Base-by-base conservation (phyloP, 345 rosid species). In the Pseudoturritis turrita region DNA sequence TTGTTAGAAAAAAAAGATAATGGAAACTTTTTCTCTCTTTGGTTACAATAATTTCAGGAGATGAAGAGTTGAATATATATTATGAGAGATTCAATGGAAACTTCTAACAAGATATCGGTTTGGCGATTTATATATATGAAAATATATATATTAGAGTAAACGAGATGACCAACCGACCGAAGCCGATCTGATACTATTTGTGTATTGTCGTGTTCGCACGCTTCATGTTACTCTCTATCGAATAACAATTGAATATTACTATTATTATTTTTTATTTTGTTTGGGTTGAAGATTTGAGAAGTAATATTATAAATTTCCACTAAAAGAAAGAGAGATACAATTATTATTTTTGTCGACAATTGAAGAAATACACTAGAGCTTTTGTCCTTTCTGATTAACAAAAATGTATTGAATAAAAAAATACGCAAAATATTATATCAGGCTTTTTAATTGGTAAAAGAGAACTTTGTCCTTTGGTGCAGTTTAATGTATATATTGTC, bases 161-260 rank as follows among this genome's bases (percentile, higher is more conserved):
- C n/a, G 53, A 76, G 58, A 56, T 55, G 61, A 56, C 76, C 76
- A 71, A 71, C 80, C 72, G 80, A 77, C 80, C 76, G 44, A 25
- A 77, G 36, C 67, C 56, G 72, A 71, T 77, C 70, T 70, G 62
- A 70, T 71, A 25, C 67, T 71, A 64, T 77, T 70, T 77, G 62
- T 64, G 61, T 77, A 49, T 70, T 70, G 80, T 77, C 80, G 80
- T 71, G 80, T 71, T 77, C 80, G 76, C 80, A 71, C 80, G 80
- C 80, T 76, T 70, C 76, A 70, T 70, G 80, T 77, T 66, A 53
- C 46, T 61, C 47, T 69, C 59, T 49, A 51, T 71, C 17, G 12
- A 47, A 59, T 21, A 50, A 36, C 43, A 40, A 21, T 22, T 59
- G 10, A 40, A 43, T 61, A 65, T 46, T 58, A 10, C 14, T n/a